These are phyloP conservation scores for Aeschynomene evenia DNA, from an alignment of 306 rosid species.

Conservation along the genomic window DNA sequence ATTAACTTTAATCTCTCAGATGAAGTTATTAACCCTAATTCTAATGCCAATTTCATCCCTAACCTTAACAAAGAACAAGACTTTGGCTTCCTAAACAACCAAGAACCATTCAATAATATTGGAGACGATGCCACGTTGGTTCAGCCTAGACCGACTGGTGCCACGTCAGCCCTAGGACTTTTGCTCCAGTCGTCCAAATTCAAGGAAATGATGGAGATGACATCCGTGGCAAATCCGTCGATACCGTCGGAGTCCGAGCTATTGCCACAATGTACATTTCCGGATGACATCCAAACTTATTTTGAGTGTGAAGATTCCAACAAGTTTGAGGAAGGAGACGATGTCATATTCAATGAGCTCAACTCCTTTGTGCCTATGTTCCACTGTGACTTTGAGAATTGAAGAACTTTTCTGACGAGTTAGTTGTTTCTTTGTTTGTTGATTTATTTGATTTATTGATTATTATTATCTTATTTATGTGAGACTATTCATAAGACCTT, in stretches of 20 bases:
- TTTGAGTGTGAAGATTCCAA: slow-evolving; percentile 63
- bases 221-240: slow-evolving; percentile 31
- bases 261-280: slow-evolving; percentile 48
- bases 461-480: not conserved
- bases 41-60: slow-evolving; percentile 9
- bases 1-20: slow-evolving; percentile 4
- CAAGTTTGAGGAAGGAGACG: slow-evolving; percentile 49
- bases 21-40: not conserved
- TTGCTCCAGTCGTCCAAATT: slow-evolving; percentile 73
- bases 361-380: slow-evolving; percentile 56
- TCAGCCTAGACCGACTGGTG: slow-evolving; percentile 20
- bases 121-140: slow-evolving; percentile 5
- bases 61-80: slow-evolving; percentile 37
- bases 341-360: slow-evolving; percentile 56
- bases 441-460: not conserved
- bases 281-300: slow-evolving; percentile 78
- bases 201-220: slow-evolving; percentile 75
- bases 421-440: not conserved
- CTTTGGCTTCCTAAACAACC: slow-evolving; percentile 14
- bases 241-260: slow-evolving; percentile 31
- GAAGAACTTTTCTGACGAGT: not conserved
- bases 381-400: slow-evolving; percentile 35
- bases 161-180: slow-evolving; percentile 73
- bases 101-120: slow-evolving; percentile 1
- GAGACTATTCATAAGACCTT: not conserved